phyloP scores from a whole-genome alignment of 176 grass and related monocot genomes.

The Musa acuminata region DNA sequence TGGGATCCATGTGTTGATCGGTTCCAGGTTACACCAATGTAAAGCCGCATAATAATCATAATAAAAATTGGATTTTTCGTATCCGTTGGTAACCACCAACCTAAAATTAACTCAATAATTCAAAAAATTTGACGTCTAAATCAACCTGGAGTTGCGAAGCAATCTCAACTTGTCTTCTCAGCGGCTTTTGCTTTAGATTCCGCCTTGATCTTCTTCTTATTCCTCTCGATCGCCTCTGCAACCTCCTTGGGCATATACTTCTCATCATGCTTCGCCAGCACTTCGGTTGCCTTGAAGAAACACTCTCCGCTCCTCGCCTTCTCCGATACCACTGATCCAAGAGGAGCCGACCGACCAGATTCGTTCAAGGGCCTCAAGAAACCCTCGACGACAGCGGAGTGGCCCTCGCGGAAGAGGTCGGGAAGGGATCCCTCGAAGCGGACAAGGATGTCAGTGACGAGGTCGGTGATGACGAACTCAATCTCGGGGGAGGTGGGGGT shows the following conservation, averaged over 20 bases:
- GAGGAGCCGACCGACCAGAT: conserved; percentile 12
- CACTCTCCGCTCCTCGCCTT: conserved; percentile 54
- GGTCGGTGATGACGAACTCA: conserved; percentile 96
- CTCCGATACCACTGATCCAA: conserved; percentile 40
- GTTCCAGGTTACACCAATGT: not conserved
- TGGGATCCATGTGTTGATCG: not conserved
- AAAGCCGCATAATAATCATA: not conserved
- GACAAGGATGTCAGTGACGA: conserved; percentile 84
- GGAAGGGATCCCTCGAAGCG: conserved; percentile 75
- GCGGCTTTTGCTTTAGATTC: conserved; percentile 17
- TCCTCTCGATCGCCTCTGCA: conserved; percentile 80
- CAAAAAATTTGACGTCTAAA: not conserved
- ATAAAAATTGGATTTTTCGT: not conserved
- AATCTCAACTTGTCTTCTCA: not conserved
- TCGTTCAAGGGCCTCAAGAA: conserved; percentile 52
- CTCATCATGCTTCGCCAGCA: conserved; percentile 98
- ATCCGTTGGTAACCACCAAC: not conserved
- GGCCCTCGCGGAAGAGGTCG: conserved; percentile 95
- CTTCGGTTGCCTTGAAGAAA: conserved; percentile 66
- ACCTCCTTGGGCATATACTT: conserved; percentile 99
- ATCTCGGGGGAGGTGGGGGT: conserved; percentile 49
- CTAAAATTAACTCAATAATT: not conserved
- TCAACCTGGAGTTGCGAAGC: not conserved
- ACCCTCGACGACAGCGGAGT: conserved; percentile 85
- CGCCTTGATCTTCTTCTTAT: conserved; percentile 64